Percentiles rank a stretch among this genome's conserved stretches.
Evolutionary conservation across 2,329 filamentous ascomycete genomes (phyloP).

Genomic region (Xylariaceae sp.): DNA sequence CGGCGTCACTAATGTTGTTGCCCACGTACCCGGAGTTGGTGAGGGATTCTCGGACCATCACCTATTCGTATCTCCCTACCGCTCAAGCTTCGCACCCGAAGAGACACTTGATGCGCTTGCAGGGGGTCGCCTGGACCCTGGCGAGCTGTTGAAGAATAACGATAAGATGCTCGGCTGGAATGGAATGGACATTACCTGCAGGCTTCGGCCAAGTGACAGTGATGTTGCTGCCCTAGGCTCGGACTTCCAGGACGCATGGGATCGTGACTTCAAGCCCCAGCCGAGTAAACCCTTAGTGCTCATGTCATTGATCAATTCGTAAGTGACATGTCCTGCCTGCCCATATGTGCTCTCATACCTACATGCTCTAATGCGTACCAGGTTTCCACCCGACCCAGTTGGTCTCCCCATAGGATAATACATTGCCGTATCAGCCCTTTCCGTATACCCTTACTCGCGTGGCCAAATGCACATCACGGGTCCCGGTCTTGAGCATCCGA

Average conservation of each 20-base stretch:
- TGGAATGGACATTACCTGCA: constrained; percentile 45
- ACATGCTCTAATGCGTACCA: too few species aligned
- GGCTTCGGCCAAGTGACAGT: constrained; percentile 47
- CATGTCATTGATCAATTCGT: constrained; percentile 34
- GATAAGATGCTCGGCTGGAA: constrained; percentile 48
- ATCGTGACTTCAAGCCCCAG: constrained; percentile 41
- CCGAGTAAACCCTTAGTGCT: constrained; percentile 43
- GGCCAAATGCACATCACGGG: not conserved
- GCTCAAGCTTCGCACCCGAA: too few species aligned
- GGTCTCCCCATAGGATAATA: not conserved
- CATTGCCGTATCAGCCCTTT: not conserved
- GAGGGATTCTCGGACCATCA: too few species aligned
- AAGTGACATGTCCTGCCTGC: not conserved
- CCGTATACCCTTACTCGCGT: not conserved
- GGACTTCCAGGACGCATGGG: constrained; percentile 47
- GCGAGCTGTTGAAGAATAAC: constrained; percentile 22
- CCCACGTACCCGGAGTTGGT: too few species aligned
- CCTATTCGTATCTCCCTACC: too few species aligned
- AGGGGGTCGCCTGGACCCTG: constrained; percentile 19
- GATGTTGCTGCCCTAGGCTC: constrained; percentile 48
- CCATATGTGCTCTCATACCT: too few species aligned
- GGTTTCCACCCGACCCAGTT: too few species aligned
- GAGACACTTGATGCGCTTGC: constrained; percentile 29
- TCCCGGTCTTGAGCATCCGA: not conserved
- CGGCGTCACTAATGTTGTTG: too few species aligned